Evolutionary conservation across 2,329 filamentous ascomycete genomes (phyloP).

Genomic region (Nemania sp.): DNA sequence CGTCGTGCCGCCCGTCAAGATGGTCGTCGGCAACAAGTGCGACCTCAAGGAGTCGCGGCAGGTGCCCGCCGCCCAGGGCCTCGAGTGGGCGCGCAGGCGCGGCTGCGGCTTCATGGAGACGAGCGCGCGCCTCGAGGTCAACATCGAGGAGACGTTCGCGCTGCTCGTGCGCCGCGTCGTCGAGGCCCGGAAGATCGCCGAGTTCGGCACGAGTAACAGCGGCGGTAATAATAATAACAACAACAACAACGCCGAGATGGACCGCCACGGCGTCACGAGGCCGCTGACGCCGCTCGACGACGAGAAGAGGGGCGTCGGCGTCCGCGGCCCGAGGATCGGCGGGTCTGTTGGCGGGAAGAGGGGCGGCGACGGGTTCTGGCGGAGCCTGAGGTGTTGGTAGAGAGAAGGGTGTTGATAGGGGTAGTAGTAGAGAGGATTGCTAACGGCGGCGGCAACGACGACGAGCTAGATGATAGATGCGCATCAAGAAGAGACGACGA

Average conservation of each 20-base stretch:
- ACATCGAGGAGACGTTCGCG: conserved; percentile 88
- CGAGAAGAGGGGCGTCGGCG: conserved; percentile 46
- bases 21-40: conserved; percentile 86
- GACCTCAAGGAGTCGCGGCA: conserved; percentile 72
- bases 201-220: conserved; percentile 51
- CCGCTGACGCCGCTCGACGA: conserved; percentile 59
- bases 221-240: too few relatives aligned
- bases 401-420: too few relatives aligned
- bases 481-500: too few relatives aligned
- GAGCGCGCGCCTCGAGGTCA: conserved; percentile 80
- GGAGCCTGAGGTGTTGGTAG: conserved; percentile 60
- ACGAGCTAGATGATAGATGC: too few relatives aligned
- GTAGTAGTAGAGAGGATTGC: too few relatives aligned
- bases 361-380: conserved; percentile 57
- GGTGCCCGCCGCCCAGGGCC: conserved; percentile 70
- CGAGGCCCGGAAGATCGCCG: conserved; percentile 58
- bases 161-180: conserved; percentile 66
- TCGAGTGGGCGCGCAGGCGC: conserved; percentile 75
- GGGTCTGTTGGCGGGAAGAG: conserved; percentile 46
- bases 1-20: conserved; percentile 75
- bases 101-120: conserved; percentile 91
- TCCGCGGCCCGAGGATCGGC: conserved; percentile 49
- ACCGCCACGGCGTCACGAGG: conserved; percentile 60
- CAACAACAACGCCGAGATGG: conserved; percentile 49
- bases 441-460: too few relatives aligned